Evolutionary conservation across 2,329 filamentous ascomycete genomes (phyloP), one percentile per base, ranked within the genome.

Genomic region (Fusarium sp.): DNA sequence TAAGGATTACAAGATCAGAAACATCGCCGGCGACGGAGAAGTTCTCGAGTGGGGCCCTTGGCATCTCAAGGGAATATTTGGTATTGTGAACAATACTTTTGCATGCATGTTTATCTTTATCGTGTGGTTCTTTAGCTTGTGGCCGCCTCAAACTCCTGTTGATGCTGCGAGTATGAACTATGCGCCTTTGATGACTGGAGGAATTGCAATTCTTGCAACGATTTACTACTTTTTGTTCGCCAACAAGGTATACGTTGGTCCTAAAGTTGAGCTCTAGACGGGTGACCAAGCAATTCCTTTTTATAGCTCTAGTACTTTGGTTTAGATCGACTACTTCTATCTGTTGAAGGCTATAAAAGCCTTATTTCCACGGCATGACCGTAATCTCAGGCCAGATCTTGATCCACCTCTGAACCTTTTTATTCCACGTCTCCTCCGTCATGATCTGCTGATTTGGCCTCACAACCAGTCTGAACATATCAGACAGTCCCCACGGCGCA

Each of bases 41-140:
- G 30, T 70, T 15, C 70, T 74, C 1, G 72, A 65, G 11, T 89
- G 86, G 86, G 87, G 87, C 0, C 86, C 86, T 0, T 89, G 85
- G 84, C 83, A 82, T 46, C 58, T 89, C 2, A 83, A 83, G 0
- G 85, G 85, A 8, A 72, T 82, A 4, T 71, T 86, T 3, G 87
- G 87, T 0, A 85, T 81, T 8, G 65, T 83, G 25, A 88, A 88
- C 75, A 89, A 89, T 52, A 75, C 79, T 1, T 85, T 86, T 67
- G 84, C 86, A 2, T 85, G 83, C 69, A 29, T 79, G 0, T 89
- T 88, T 57, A 84, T 85, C 77, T 67, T 84, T 3, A 84, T 88
- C 40, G 80, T 88, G 8, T 82, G 86, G 49, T 88, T 89, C 75
- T 89, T 84, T 78, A 83, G 80, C 30, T 83, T 88, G 27, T 86